Evolutionary conservation across 352 stramenopile species (phyloP).

Genomic region (Phytopythium oedochilum): DNA sequence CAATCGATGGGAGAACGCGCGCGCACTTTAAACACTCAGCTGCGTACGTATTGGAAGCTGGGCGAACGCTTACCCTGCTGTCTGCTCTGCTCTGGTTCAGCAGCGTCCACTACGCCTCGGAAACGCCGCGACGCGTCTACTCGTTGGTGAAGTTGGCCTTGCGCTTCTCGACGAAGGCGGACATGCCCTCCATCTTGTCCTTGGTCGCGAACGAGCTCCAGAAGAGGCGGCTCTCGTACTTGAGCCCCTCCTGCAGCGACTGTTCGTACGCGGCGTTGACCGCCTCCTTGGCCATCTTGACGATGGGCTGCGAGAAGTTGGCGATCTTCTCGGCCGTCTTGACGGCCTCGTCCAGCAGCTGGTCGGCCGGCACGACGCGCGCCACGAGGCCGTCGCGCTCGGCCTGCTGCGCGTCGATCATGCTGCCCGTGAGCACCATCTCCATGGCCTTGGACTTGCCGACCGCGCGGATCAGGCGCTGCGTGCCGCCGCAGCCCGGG

Average conservation of each 20-base stretch:
- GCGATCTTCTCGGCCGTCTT: constrained; percentile 96
- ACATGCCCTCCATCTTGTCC: constrained; percentile 95
- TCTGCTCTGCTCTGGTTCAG: too few relatives aligned
- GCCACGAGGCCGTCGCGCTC: constrained; percentile 92
- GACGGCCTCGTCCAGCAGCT: constrained; percentile 93
- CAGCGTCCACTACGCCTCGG: too few relatives aligned
- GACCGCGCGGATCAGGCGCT: constrained; percentile 95
- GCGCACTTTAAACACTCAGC: too few relatives aligned
- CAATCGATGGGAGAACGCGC: too few relatives aligned
- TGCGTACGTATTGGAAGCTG: too few relatives aligned
- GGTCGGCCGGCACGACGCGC: constrained; percentile 89
- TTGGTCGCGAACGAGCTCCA: constrained; percentile 97
- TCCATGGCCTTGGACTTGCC: constrained; percentile 99
- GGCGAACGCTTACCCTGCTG: too few relatives aligned
- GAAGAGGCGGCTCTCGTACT: constrained; percentile 97
- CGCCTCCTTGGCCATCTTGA: constrained; percentile 97
- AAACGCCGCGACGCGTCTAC: too few relatives aligned
- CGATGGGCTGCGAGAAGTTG: constrained; percentile 92
- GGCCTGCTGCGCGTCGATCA: constrained; percentile 95
- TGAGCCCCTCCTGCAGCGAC: constrained; percentile 91
- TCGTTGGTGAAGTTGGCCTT: constrained; percentile 93
- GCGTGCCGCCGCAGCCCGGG: constrained; percentile 94
- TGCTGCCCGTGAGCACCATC: constrained; percentile 97
- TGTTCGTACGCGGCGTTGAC: constrained; percentile 93
- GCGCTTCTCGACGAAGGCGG: constrained; percentile 97